Base-by-base conservation (phyloP, 257 asterid genomes). In the Jaltomata sinuosa region DNA sequence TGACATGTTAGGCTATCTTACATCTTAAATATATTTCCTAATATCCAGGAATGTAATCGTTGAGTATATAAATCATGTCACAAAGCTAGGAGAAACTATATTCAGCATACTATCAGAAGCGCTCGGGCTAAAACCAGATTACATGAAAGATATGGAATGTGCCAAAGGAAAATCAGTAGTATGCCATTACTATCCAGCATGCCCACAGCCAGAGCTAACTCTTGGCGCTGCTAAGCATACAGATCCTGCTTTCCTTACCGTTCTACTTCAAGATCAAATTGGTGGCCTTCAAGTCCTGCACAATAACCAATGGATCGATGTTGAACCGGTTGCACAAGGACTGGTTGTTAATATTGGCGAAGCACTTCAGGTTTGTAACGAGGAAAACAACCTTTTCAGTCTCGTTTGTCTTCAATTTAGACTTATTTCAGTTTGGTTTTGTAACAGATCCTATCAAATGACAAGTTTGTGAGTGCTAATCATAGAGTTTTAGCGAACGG, bases 251-350 rank as follows among this genome's bases (percentile, higher is more conserved):
- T 84, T 92, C 86, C 31, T 94, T n/a, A 93, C 98, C 1, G 21
- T 94, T 87, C 94, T 94, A 38, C 83, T 92, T 6, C 97, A 94
- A 42, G 94, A 93, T 76, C 94, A 91, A 36, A 87, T 91, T 0
- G 95, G 97, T 11, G 97, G 97, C 84, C 97, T 94, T 82, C 97
- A 93, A 72, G 89, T 90, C 72, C 81, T 94, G 76, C 95, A 91
- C 34, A 82, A 90, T 6, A 87, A 91, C 67, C 91, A 88, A 25
- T 92, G 93, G 90, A 45, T 85, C 2, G 79, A 93, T 64, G 90
- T 94, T 31, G 86, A 74, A 0, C 97, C 97, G 52, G 5, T 92
- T 8, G 79, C 87, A 9, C 94, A 93, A 47, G 87, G 88, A 19
- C 76, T 94, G 64, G 93, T 92, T 2, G 91, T 92, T 84, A 94